Evolutionary conservation across 192 early-diverging fungal genomes (phyloP).

Genomic region (Umbelopsis vinacea): DNA sequence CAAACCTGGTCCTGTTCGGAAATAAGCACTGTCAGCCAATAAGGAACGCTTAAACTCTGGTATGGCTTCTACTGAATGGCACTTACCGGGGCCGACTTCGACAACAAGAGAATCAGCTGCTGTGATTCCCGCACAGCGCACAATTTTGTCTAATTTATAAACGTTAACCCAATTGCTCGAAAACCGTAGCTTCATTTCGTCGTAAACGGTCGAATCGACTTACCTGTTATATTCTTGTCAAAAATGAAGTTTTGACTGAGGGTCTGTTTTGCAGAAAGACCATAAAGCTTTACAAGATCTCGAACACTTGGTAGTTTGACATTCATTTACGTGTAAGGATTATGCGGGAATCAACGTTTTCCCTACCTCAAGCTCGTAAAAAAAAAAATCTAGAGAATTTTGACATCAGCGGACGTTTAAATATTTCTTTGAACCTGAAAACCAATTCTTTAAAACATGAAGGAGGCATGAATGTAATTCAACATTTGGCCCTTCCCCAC

Average conservation of each 20-base stretch:
- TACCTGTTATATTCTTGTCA: conserved; percentile 80
- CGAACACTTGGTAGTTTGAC: conserved; percentile 62
- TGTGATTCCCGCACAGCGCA: conserved; percentile 60
- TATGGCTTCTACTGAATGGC: neutral
- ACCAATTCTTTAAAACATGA: no score
- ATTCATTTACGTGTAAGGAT: neutral
- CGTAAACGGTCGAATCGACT: neutral
- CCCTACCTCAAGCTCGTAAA: no score
- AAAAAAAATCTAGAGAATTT: no score
- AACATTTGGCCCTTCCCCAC: no score
- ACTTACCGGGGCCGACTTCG: conserved; percentile 74
- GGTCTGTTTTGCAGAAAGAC: conserved; percentile 69
- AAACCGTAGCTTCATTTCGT: neutral
- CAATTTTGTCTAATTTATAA: conserved; percentile 62
- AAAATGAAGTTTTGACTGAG: conserved; percentile 87
- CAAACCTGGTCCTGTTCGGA: conserved; percentile 64
- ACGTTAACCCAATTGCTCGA: neutral
- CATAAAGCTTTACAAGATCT: conserved; percentile 75
- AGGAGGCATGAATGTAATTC: no score
- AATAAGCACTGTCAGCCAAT: neutral
- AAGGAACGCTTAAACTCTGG: neutral
- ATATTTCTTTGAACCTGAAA: no score
- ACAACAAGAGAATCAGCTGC: conserved; percentile 63
- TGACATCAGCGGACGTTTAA: no score
- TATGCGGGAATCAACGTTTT: neutral